Conservation (phyloP, 2,329 filamentous ascomycete genomes). For the Epichloe festucae region DNA sequence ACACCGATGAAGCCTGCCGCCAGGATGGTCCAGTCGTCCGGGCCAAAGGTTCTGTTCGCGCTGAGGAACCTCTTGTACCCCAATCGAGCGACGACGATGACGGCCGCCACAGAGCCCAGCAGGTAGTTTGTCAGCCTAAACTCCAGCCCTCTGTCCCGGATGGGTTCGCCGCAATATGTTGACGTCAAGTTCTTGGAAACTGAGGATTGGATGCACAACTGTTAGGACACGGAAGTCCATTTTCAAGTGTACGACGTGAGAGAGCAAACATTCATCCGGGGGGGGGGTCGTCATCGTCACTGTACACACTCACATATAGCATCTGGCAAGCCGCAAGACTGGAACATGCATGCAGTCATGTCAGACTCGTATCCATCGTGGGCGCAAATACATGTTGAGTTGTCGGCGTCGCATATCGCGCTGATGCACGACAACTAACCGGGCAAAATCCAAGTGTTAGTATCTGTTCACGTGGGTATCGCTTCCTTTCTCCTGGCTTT, state of each 20-base stretch:
- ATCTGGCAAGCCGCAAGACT: slow-evolving; percentile 5
- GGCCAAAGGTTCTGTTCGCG: slow-evolving; percentile 14
- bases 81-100: slow-evolving; percentile 23
- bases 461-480: too few species aligned
- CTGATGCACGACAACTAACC: slow-evolving; percentile 11
- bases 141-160: slow-evolving; percentile 15
- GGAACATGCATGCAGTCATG: slow-evolving; percentile 13
- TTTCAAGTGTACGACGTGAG: too few species aligned
- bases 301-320: slow-evolving; percentile 3
- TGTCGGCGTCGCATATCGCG: slow-evolving; percentile 4
- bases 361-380: slow-evolving; percentile 6
- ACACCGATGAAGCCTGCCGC: slow-evolving; percentile 11
- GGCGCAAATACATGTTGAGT: slow-evolving; percentile 8
- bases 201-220: not conserved
- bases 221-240: too few species aligned
- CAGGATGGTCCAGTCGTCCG: slow-evolving; percentile 20
- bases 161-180: slow-evolving; percentile 10
- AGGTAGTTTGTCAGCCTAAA: slow-evolving; percentile 17
- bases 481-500: too few species aligned
- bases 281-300: not conserved
- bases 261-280: too few species aligned
- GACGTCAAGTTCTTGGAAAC: slow-evolving; percentile 10
- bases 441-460: not conserved
- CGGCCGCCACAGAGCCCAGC: slow-evolving; percentile 18
- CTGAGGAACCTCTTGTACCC: slow-evolving; percentile 15